Conservation (phyloP, 371 early-diverging fungal genomes). For the Batkoa obscura region DNA sequence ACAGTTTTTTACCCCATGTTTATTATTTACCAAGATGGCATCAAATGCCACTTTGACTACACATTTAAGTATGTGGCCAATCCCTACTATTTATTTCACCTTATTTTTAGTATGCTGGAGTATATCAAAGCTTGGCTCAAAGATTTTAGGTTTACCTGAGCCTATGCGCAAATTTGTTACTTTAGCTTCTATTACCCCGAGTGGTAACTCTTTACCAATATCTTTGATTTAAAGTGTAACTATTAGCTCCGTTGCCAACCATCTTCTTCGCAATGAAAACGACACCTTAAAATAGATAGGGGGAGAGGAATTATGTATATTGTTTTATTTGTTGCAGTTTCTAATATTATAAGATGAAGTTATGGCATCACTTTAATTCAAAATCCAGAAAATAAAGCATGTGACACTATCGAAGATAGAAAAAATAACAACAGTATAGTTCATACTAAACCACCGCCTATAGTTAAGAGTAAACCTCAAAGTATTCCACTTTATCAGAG, state of each 20-base stretch:
- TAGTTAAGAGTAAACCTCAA: background rate
- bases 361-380: slow-evolving; percentile 43
- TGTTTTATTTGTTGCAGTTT: slow-evolving; percentile 48
- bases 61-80: background rate
- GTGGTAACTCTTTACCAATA: slow-evolving; percentile 51
- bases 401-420: background rate
- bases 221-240: slow-evolving; percentile 48
- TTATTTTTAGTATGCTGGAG: background rate
- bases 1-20: background rate
- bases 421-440: background rate
- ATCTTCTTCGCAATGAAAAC: slow-evolving; percentile 28
- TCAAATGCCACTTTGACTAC: background rate
- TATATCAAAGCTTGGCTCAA: slow-evolving; percentile 9
- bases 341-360: slow-evolving; percentile 53
- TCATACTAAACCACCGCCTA: background rate
- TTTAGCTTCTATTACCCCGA: slow-evolving; percentile 43
- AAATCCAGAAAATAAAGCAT: background rate
- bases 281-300: slow-evolving; percentile 37
- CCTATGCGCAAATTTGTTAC: slow-evolving; percentile 26
- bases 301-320: slow-evolving; percentile 56
- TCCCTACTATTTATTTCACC: background rate
- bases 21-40: slow-evolving; percentile 2
- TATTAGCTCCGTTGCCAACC: slow-evolving; percentile 33
- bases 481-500: no score
- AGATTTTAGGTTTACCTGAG: slow-evolving; percentile 18